Percentiles rank a stretch among this genome's conserved stretches.
These are phyloP conservation scores for Apiotrichum mycotoxinovorans DNA, from an alignment of 1,284 basidiomycete species.

Conservation along the genomic window DNA sequence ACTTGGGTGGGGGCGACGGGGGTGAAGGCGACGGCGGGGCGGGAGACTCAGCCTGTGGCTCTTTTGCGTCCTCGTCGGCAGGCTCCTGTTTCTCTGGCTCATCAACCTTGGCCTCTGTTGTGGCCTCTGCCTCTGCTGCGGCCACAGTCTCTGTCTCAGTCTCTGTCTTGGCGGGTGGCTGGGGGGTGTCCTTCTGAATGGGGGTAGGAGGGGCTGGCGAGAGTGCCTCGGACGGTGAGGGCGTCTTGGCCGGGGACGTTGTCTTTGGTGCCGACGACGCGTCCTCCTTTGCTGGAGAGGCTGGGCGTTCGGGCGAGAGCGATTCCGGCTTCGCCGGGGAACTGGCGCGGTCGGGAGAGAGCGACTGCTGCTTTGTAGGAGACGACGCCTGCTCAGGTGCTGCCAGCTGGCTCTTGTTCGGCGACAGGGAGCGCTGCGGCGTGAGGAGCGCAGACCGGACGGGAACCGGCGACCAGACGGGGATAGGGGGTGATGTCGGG, in stretches of 20 bases:
- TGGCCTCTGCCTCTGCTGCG: background rate
- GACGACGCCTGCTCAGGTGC: background rate
- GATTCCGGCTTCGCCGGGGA: background rate
- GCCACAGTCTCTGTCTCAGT: background rate
- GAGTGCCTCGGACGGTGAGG: background rate
- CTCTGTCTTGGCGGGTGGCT: background rate
- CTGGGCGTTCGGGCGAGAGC: background rate
- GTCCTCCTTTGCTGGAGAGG: background rate
- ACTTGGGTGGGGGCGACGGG: slow-evolving; percentile 1
- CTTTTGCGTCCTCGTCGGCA: slow-evolving; percentile 3
- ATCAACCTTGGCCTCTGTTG: background rate
- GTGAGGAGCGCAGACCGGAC: background rate
- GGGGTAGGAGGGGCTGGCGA: background rate
- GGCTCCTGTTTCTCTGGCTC: background rate
- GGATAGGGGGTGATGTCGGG: background rate
- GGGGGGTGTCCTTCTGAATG: background rate
- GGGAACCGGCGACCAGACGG: background rate
- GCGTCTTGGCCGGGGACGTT: background rate
- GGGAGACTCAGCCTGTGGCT: slow-evolving; percentile 2
- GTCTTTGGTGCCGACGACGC: background rate
- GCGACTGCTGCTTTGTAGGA: background rate
- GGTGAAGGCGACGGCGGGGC: background rate
- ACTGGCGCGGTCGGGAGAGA: background rate
- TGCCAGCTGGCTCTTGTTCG: background rate
- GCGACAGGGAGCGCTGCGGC: background rate